Percentiles rank a stretch among this genome's conserved stretches.
phyloP scores from a whole-genome alignment of 2,329 filamentous ascomycete species.

The Hypomyces rosellus region DNA sequence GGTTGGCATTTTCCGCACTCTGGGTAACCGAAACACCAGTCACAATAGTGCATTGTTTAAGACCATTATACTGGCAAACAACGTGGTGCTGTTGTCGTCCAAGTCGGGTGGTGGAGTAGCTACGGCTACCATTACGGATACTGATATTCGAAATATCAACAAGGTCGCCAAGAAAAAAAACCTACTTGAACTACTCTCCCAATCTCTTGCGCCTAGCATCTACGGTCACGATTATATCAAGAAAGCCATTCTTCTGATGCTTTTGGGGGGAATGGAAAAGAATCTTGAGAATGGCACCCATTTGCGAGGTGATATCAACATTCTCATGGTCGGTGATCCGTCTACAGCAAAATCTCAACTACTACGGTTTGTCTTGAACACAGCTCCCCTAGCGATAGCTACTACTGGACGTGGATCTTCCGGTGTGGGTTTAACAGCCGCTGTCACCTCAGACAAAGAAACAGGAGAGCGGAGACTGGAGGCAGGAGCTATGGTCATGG shows the following conservation, averaged over 20 bases:
- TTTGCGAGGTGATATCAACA: constrained; percentile 97
- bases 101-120: constrained; percentile 94
- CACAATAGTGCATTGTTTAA: constrained; percentile 91
- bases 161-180: constrained; percentile 93
- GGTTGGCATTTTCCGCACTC: constrained; percentile 89
- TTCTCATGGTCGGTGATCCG: constrained; percentile 97
- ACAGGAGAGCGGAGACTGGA: constrained; percentile 92
- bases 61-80: constrained; percentile 89
- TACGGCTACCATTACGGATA: constrained; percentile 87
- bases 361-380: constrained; percentile 93
- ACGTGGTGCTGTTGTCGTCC: constrained; percentile 87
- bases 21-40: constrained; percentile 89
- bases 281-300: constrained; percentile 97
- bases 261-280: constrained; percentile 95
- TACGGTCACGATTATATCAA: constrained; percentile 97
- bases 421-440: constrained; percentile 93
- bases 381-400: constrained; percentile 89
- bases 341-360: constrained; percentile 99
- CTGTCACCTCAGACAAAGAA: constrained; percentile 94
- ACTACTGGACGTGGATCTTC: constrained; percentile 96
- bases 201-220: constrained; percentile 92
- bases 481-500: constrained; percentile 97
- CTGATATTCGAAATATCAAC: constrained; percentile 97
- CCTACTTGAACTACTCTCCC: constrained; percentile 84
- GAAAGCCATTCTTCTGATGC: constrained; percentile 91